phyloP scores from a whole-genome alignment of 129 eudicot genomes.

The Arctium minus region DNA sequence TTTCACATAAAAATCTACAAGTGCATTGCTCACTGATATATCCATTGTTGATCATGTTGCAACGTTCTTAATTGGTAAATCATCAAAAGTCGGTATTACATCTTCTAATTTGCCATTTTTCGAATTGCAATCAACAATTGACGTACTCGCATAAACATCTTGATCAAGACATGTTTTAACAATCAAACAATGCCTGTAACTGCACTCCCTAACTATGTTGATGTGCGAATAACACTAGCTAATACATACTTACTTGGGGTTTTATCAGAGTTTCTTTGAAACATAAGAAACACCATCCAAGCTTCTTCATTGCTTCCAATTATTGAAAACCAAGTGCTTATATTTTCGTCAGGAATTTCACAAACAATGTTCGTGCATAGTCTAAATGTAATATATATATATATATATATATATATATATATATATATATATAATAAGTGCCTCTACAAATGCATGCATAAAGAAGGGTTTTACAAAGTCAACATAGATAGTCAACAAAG shows the following conservation, averaged over 20 bases:
- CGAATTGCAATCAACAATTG: constrained; percentile 50
- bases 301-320: constrained; percentile 53
- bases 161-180: constrained; percentile 47
- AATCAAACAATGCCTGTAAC: constrained; percentile 40
- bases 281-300: constrained; percentile 38
- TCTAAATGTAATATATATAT: too few species aligned
- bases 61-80: constrained; percentile 32
- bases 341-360: constrained; percentile 51
- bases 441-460: too few species aligned
- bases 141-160: constrained; percentile 61
- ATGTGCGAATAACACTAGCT: constrained; percentile 51
- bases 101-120: constrained; percentile 40
- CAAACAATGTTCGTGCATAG: constrained; percentile 47
- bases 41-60: constrained; percentile 53
- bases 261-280: constrained; percentile 33
- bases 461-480: too few species aligned
- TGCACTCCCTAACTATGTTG: constrained; percentile 29
- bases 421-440: too few species aligned
- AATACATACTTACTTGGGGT: constrained; percentile 54
- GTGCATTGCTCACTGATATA: constrained; percentile 50
- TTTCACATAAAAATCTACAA: constrained; percentile 61
- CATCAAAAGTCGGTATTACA: constrained; percentile 49
- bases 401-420: too few species aligned
- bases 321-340: constrained; percentile 58
- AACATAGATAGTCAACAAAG: too few species aligned